Conservation (phyloP, 1,139 yeast species). For the Suhomyces terraborum region DNA sequence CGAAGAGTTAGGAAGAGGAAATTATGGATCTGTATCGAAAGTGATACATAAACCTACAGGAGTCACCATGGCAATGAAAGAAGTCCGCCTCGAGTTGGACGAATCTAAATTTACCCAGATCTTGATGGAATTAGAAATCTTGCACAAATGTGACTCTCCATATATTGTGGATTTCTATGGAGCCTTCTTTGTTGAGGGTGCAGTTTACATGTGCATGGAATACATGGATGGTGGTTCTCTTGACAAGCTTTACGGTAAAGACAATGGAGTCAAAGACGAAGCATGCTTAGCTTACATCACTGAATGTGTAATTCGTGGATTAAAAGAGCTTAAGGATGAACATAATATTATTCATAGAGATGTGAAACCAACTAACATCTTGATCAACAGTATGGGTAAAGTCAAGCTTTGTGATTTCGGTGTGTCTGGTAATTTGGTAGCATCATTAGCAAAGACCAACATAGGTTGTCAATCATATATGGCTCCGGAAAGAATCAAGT, state of each 20-base stretch:
- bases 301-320: constrained; percentile 78
- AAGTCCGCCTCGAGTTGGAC: constrained; percentile 87
- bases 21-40: constrained; percentile 92
- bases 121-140: constrained; percentile 90
- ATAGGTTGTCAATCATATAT: constrained; percentile 98
- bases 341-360: constrained; percentile 96
- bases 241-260: constrained; percentile 74
- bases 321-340: constrained; percentile 76
- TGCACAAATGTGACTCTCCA: constrained; percentile 88
- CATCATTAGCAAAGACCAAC: constrained; percentile 92
- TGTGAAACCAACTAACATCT: constrained; percentile 93
- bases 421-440: constrained; percentile 92
- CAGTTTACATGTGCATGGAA: constrained; percentile 98
- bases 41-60: constrained; percentile 94
- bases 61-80: constrained; percentile 95
- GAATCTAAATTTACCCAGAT: constrained; percentile 91
- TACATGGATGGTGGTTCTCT: constrained; percentile 97
- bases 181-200: constrained; percentile 96
- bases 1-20: constrained; percentile 91
- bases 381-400: constrained; percentile 78
- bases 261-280: constrained; percentile 77
- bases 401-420: constrained; percentile 97
- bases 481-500: constrained; percentile 96
- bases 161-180: constrained; percentile 95
- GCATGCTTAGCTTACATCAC: constrained; percentile 76